Base-by-base conservation (phyloP, 371 early-diverging fungal genomes). In the Umbelopsis sp. region DNA sequence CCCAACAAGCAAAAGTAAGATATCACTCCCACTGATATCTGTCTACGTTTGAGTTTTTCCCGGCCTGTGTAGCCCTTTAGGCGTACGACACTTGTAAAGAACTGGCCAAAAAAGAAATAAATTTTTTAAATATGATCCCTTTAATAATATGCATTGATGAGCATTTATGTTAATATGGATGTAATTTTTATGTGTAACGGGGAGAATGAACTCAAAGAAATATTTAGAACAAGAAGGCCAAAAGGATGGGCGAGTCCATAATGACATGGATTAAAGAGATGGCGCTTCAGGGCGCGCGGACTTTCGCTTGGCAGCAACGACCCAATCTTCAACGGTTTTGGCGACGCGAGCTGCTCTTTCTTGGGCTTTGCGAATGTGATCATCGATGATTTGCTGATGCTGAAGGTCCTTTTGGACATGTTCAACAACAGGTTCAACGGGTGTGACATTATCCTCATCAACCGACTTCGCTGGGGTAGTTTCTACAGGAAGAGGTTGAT, bases 301-400 rank as follows among this genome's bases (percentile, higher is more conserved):
- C 57, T 57, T 57, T 11, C 57, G 57, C n/a, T 57, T 57, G 35
- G 57, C 57, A 37, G 57, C 57, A 3, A 37, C 57, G 6, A 57
- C 57, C 57, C 57, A 57, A n/a, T 57, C 57, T 57, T 57, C 57
- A 14, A 57, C 57, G 7, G 57, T 57, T 29, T 57, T 57, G 4
- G 57, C 57, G 3, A 57, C 57, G 18, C 57, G 57, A 57, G 57
- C 57, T 1, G 57, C 57, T 35, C 35, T 57, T 35, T 57, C 57
- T 57, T 57, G 57, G 18, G 57, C 57, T 32, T 57, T 57, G 29
- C 57, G 57, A 57, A 57, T 35, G 35, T 57, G 57, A 29, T 57
- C 57, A 35, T 57, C 57, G 18, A 57, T 14, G 35, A 57, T 25
- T 18, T 57, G 57, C 29, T 29, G 57, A 29, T 57, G 57, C 2